phyloP scores from a whole-genome alignment of 805 yeast genomes.

The Candida gorgasii region DNA sequence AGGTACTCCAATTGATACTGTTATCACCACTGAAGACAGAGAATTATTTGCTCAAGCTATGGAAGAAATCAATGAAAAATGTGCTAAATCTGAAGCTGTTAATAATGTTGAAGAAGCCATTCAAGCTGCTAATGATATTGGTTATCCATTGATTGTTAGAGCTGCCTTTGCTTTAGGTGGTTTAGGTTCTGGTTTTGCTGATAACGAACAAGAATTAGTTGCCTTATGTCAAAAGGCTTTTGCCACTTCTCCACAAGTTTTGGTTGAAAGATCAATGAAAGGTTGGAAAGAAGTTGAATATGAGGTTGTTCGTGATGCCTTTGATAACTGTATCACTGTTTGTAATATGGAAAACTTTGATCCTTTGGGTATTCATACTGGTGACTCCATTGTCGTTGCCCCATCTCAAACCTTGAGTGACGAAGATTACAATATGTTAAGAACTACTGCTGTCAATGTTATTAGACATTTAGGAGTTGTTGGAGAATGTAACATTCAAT shows the following conservation, averaged over 20 bases:
- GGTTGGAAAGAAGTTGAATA: constrained; percentile 99
- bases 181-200: constrained; percentile 95
- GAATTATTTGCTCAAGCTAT: constrained; percentile 93
- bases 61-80: constrained; percentile 91
- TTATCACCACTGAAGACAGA: constrained; percentile 97
- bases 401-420: constrained; percentile 97
- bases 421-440: constrained; percentile 96
- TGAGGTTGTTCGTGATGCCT: constrained; percentile 96
- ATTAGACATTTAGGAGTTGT: constrained; percentile 98
- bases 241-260: constrained; percentile 93
- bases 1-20: constrained; percentile 96
- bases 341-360: constrained; percentile 99
- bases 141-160: constrained; percentile 95
- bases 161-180: constrained; percentile 98
- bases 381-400: constrained; percentile 98
- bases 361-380: constrained; percentile 97
- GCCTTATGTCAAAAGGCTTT: constrained; percentile 88
- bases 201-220: constrained; percentile 74
- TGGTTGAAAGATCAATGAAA: constrained; percentile 94
- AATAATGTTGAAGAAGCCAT: constrained; percentile 91
- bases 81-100: constrained; percentile 95
- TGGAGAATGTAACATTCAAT: constrained; percentile 98
- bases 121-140: constrained; percentile 82
- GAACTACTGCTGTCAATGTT: constrained; percentile 96
- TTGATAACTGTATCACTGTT: constrained; percentile 95